Conservation (phyloP, 306 rosid species). For the Spatholobus suberectus region DNA sequence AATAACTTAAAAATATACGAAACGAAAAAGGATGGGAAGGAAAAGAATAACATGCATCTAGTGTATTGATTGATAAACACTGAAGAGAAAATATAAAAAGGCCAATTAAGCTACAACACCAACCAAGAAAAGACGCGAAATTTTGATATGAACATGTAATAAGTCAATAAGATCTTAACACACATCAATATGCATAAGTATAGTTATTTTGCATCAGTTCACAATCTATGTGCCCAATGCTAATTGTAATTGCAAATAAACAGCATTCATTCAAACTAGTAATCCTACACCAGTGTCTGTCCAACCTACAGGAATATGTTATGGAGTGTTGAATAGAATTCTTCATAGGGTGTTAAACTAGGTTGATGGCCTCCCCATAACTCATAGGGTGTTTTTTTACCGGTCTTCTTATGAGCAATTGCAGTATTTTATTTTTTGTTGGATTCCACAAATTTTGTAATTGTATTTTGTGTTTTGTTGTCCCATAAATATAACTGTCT, state of each 20-base stretch:
- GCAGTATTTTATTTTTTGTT: not conserved
- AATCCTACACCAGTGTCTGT: not conserved
- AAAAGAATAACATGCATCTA: constrained; percentile 9
- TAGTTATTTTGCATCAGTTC: constrained; percentile 6
- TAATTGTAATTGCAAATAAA: constrained; percentile 11
- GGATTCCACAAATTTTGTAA: not conserved
- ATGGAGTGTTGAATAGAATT: not conserved
- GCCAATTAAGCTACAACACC: not conserved
- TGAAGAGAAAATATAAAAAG: constrained; percentile 10
- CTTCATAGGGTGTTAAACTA: not conserved
- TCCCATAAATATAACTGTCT: not conserved
- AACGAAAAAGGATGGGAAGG: not conserved
- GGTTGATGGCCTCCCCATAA: not conserved
- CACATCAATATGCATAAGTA: not conserved
- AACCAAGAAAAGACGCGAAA: constrained; percentile 14
- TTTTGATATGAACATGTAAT: constrained; percentile 29
- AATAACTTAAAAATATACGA: constrained; percentile 22
- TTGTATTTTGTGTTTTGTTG: not conserved
- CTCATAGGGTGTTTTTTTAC: not conserved
- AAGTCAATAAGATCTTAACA: constrained; percentile 26
- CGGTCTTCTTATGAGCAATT: not conserved
- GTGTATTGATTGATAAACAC: constrained; percentile 21
- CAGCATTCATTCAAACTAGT: constrained; percentile 6
- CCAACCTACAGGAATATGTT: not conserved
- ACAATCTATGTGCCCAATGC: not conserved